A percentile compares a stretch with the other conserved stretches of the same genome.
Conservation (phyloP, 2,329 filamentous ascomycete genomes). For the Nothopassalora personata region DNA sequence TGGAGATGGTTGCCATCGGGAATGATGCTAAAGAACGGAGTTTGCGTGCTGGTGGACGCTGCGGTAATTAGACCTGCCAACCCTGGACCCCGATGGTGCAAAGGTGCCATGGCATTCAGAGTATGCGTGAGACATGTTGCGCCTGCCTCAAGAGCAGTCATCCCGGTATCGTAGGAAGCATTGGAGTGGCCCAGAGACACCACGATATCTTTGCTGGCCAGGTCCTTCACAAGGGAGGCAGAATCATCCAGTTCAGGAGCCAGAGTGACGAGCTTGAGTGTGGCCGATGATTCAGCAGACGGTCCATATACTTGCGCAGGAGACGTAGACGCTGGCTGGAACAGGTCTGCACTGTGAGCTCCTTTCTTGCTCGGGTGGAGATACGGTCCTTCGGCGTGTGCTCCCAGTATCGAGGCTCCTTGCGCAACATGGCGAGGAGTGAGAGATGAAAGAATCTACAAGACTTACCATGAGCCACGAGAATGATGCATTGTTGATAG, state of each 20-base stretch:
- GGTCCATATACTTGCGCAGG: conserved; percentile 43
- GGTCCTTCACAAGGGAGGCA: conserved; percentile 37
- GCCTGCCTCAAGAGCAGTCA: conserved; percentile 43
- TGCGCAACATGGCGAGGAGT: conserved; percentile 38
- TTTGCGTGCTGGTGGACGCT: conserved; percentile 14
- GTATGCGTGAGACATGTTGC: conserved; percentile 51
- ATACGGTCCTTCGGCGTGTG: conserved; percentile 54
- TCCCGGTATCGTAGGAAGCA: conserved; percentile 45
- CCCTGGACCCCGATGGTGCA: conserved; percentile 49
- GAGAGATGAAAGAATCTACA: conserved; percentile 45
- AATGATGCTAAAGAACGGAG: conserved; percentile 50
- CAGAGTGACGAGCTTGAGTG: conserved; percentile 48
- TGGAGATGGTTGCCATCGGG: conserved; percentile 52
- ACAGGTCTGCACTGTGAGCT: conserved; percentile 46
- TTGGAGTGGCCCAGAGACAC: conserved; percentile 49
- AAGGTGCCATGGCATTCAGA: conserved; percentile 51
- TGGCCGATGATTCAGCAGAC: conserved; percentile 32
- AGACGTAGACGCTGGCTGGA: conserved; percentile 35
- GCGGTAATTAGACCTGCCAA: conserved; percentile 42
- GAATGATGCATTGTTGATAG: conserved; percentile 22
- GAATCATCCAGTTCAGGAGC: conserved; percentile 49
- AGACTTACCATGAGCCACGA: not conserved
- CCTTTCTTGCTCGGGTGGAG: conserved; percentile 51
- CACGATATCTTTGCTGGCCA: conserved; percentile 39
- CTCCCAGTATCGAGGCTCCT: conserved; percentile 49